Conservation (phyloP, 2,329 filamentous ascomycete species). For the Tolypocladium tropicale region DNA sequence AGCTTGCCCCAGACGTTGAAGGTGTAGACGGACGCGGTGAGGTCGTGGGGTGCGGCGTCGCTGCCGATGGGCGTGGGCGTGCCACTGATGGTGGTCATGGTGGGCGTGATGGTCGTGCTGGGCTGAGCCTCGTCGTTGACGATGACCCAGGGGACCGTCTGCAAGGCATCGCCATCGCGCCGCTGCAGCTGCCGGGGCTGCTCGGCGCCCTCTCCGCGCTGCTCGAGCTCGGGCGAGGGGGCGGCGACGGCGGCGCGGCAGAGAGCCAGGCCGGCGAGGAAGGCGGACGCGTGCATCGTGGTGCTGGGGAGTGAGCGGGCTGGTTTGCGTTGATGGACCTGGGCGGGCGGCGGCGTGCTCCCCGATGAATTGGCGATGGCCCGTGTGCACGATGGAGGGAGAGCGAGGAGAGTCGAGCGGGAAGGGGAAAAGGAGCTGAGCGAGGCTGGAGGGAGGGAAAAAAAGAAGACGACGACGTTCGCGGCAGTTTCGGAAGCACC, state of each 20-base stretch:
- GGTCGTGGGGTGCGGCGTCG: slow-evolving; percentile 32
- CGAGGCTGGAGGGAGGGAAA: not conserved
- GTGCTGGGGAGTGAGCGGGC: too few relatives aligned
- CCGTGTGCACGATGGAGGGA: not conserved
- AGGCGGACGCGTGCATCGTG: not conserved
- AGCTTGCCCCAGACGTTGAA: slow-evolving; percentile 22
- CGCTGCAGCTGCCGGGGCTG: not conserved
- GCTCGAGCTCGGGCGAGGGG: slow-evolving; percentile 1
- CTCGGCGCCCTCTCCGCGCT: not conserved
- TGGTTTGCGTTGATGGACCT: not conserved
- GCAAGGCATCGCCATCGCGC: slow-evolving; percentile 9
- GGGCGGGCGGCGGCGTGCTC: not conserved
- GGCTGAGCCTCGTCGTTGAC: slow-evolving; percentile 37
- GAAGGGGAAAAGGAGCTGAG: not conserved
- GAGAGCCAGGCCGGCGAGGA: not conserved
- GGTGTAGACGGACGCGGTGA: slow-evolving; percentile 34
- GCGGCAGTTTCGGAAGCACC: not conserved
- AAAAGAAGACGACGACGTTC: not conserved
- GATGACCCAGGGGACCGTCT: slow-evolving; percentile 39
- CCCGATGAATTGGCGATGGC: not conserved
- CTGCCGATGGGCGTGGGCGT: slow-evolving; percentile 26
- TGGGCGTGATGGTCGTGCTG: slow-evolving; percentile 36
- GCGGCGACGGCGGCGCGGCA: slow-evolving; percentile 2
- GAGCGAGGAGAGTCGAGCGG: not conserved
- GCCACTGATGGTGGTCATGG: slow-evolving; percentile 33